Percentiles rank a stretch among this genome's conserved stretches.
phyloP scores from a whole-genome alignment of 441 rosid genomes.

The Populus trichocarpa region DNA sequence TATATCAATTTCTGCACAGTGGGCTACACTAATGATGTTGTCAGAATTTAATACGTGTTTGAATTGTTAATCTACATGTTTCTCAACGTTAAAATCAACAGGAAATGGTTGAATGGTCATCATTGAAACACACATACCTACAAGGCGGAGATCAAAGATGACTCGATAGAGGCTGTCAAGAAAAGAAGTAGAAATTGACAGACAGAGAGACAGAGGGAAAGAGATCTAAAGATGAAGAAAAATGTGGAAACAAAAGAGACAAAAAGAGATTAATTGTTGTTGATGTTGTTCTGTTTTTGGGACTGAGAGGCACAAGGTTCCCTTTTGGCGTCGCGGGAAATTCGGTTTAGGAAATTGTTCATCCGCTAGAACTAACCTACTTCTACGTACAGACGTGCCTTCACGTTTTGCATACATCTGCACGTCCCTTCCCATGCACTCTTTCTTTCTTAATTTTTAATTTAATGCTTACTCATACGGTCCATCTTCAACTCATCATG shows the following conservation, averaged over 20 bases:
- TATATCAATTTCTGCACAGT: background rate
- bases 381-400: conserved; percentile 21
- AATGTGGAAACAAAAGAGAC: background rate
- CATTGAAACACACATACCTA: conserved; percentile 10
- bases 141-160: conserved; percentile 14
- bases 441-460: background rate
- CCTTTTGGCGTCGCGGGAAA: conserved; percentile 36
- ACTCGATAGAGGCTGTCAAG: background rate
- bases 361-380: conserved; percentile 26
- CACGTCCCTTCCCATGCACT: conserved; percentile 5
- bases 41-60: background rate
- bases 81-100: no score
- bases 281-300: conserved; percentile 5
- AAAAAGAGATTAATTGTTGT: background rate
- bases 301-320: conserved; percentile 16
- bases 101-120: no score
- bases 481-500: background rate
- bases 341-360: conserved; percentile 26
- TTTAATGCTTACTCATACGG: background rate
- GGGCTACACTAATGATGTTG: background rate
- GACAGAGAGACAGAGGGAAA: background rate
- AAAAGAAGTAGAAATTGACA: background rate
- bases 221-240: background rate
- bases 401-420: conserved; percentile 28
- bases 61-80: background rate